These are phyloP conservation scores for Blastobotrys arbuscula DNA, from an alignment of 1,139 yeast species.

Conservation along the genomic window DNA sequence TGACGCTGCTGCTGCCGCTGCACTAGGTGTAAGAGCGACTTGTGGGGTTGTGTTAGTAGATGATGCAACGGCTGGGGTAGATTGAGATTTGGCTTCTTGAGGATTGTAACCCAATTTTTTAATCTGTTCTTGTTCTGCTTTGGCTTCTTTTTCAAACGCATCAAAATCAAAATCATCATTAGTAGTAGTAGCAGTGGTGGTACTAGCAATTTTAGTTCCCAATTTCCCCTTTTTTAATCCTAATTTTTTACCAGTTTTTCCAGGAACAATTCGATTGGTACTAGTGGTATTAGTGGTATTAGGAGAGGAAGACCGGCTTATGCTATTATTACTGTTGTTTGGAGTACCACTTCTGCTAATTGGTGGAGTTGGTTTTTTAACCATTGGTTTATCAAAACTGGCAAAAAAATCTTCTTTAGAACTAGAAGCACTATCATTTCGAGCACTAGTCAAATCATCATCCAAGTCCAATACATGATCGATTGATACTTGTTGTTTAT, in stretches of 20 bases:
- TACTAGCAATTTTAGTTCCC: slow-evolving; percentile 41
- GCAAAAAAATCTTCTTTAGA: slow-evolving; percentile 83
- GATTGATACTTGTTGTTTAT: slow-evolving; percentile 64
- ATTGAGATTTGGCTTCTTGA: slow-evolving; percentile 30
- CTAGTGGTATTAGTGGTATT: slow-evolving; percentile 22
- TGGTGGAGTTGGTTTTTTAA: slow-evolving; percentile 46
- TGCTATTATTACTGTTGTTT: slow-evolving; percentile 27
- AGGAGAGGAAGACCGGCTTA: slow-evolving; percentile 21
- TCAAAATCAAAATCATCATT: slow-evolving; percentile 78
- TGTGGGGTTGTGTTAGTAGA: not conserved
- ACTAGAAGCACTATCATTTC: slow-evolving; percentile 20
- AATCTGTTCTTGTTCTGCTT: slow-evolving; percentile 72
- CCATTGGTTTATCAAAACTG: slow-evolving; percentile 77
- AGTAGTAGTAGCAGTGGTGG: slow-evolving; percentile 43
- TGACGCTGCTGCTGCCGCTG: slow-evolving; percentile 29
- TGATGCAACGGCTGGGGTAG: not conserved
- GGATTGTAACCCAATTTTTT: slow-evolving; percentile 70
- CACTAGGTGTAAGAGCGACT: not conserved
- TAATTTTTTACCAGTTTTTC: slow-evolving; percentile 27
- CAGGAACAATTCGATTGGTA: slow-evolving; percentile 24
- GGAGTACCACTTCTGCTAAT: slow-evolving; percentile 44
- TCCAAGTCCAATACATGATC: slow-evolving; percentile 44
- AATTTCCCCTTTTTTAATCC: slow-evolving; percentile 33
- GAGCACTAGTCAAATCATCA: slow-evolving; percentile 32
- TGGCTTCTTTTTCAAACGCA: slow-evolving; percentile 82